These are phyloP conservation scores for Taphrina wiesneri DNA, from an alignment of 1,139 yeast species.

Conservation along the genomic window DNA sequence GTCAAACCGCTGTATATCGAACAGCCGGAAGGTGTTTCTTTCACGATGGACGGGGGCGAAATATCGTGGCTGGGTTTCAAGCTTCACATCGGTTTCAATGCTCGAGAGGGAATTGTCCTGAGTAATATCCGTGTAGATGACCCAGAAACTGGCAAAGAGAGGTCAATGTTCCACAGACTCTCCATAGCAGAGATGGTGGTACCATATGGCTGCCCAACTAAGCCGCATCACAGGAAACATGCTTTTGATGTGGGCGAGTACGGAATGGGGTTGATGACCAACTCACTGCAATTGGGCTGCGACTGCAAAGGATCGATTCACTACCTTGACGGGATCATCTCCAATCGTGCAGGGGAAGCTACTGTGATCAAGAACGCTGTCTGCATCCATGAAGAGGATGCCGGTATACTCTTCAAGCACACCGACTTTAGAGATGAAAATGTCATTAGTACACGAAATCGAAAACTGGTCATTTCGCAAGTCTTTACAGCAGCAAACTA, in stretches of 20 bases:
- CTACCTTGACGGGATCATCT: slow-evolving; percentile 72
- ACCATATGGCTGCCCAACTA: slow-evolving; percentile 77
- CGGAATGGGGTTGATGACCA: slow-evolving; percentile 84
- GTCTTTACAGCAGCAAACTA: slow-evolving; percentile 84
- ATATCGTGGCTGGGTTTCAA: slow-evolving; percentile 76
- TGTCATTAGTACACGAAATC: slow-evolving; percentile 71
- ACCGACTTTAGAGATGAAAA: slow-evolving; percentile 82
- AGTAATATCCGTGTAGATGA: slow-evolving; percentile 72
- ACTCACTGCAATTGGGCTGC: slow-evolving; percentile 74
- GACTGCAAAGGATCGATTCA: slow-evolving; percentile 84
- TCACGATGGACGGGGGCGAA: slow-evolving; percentile 65
- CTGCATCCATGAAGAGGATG: slow-evolving; percentile 84
- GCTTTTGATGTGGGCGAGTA: slow-evolving; percentile 85
- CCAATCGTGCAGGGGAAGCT: slow-evolving; percentile 66
- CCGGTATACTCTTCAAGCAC: slow-evolving; percentile 74
- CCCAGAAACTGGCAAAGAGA: slow-evolving; percentile 57
- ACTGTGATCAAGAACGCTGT: slow-evolving; percentile 72
- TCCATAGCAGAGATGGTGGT: slow-evolving; percentile 82
- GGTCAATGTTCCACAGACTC: slow-evolving; percentile 75
- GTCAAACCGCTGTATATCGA: slow-evolving; percentile 65
- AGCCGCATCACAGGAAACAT: slow-evolving; percentile 80
- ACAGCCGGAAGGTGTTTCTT: slow-evolving; percentile 81
- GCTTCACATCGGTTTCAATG: slow-evolving; percentile 78
- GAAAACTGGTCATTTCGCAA: slow-evolving; percentile 70
- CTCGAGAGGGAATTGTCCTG: slow-evolving; percentile 80